Evolutionary conservation across 441 rosid species (phyloP).

Genomic region (Bruguiera hainesii): DNA sequence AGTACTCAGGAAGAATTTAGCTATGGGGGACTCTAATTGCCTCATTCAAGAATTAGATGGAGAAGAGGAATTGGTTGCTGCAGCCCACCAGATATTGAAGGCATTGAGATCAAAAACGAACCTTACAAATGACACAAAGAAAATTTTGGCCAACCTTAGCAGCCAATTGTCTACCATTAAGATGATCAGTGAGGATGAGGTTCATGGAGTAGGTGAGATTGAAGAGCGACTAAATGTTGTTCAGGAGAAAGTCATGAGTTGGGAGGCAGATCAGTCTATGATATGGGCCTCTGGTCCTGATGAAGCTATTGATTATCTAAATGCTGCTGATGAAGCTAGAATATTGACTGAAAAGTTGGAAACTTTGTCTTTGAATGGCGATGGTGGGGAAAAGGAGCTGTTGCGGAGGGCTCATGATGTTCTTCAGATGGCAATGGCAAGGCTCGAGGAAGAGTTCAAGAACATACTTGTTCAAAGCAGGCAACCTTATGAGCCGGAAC

Average conservation of each 20-base stretch:
- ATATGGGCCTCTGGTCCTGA: constrained; percentile 67
- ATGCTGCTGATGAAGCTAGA: constrained; percentile 52
- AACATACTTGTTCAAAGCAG: constrained; percentile 62
- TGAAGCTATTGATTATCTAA: constrained; percentile 49
- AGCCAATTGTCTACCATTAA: constrained; percentile 48
- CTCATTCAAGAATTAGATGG: constrained; percentile 34
- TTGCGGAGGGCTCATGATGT: constrained; percentile 63
- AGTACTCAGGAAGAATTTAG: constrained; percentile 13
- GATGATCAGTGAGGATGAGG: constrained; percentile 26
- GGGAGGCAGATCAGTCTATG: constrained; percentile 76
- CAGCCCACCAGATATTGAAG: constrained; percentile 52
- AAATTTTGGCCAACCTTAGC: constrained; percentile 60
- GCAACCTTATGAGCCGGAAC: constrained; percentile 68
- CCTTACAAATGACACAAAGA: constrained; percentile 52
- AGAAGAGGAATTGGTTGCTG: constrained; percentile 66
- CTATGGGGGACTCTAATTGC: constrained; percentile 49
- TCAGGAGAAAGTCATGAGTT: constrained; percentile 62
- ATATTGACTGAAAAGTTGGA: constrained; percentile 55
- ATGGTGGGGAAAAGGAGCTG: constrained; percentile 37
- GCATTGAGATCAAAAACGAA: constrained; percentile 61
- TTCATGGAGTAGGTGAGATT: constrained; percentile 34
- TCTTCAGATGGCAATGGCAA: constrained; percentile 81
- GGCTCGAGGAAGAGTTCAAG: constrained; percentile 88
- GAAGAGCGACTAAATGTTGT: constrained; percentile 45
- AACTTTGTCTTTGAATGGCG: constrained; percentile 22